Base-by-base conservation (phyloP, 2,329 filamentous ascomycete species). In the Botryosphaeria dothidea region DNA sequence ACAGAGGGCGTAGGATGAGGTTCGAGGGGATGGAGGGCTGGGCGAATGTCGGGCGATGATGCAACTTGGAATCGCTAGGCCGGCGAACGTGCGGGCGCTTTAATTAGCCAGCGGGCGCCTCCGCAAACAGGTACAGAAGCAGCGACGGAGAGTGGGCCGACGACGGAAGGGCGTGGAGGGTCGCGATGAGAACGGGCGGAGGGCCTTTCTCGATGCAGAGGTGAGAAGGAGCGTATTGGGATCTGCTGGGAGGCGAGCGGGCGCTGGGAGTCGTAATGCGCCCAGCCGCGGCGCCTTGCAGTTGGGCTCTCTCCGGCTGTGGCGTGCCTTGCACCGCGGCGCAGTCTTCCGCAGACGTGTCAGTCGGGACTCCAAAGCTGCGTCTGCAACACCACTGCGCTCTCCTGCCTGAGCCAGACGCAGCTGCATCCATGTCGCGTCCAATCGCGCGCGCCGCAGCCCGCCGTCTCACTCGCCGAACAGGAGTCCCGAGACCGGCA, bases 11-110 rank as follows among this genome's bases (percentile, higher is more conserved):
- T 65, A 46, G 58, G 64, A 31, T 49, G 64, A 52, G 56, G 58
- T 64, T 64, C 62, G 62, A 66, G 51, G 67, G 66, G 68, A 66
- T 58, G 66, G 66, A 41, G 45, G 69, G 48, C 62, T 66, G 65
- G 46, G 66, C 51, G 62, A 66, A 65, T 38, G 60, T 62, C 61
- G 66, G 57, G 54, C 52, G 66, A 71, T 70, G 70, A 71, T 72
- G 71, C 71, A 73, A 71, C 60, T 65, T 48, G 63, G 19, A 27
- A 51, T 60, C 52, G 63, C 46, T 62, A 51, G 58, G 19, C 58
- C 58, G 58, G 58, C 27, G 43, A 49, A 45, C 58, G 58, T 62
- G 43, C 58, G 36, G 58, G 58, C 46, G 58, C 58, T 62, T 62
- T 62, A 62, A 62, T 62, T 62, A 60, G 56, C 56, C 41, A 31